Conservation (phyloP, 1,284 basidiomycete genomes). For the Butyriboletus appendiculatus region DNA sequence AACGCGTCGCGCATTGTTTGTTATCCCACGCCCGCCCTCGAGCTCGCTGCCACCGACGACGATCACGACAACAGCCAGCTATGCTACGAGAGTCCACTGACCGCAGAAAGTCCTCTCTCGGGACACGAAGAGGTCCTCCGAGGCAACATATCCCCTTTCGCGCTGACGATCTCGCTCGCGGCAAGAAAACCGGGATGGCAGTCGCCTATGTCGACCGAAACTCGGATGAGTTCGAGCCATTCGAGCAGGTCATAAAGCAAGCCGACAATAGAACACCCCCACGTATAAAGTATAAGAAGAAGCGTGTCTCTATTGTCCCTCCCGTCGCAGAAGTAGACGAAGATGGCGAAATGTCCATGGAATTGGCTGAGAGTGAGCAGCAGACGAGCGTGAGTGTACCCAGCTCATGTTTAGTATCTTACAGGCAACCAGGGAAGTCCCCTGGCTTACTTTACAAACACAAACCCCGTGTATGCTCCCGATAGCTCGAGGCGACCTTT, state of each 20-base stretch:
- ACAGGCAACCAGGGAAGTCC: slow-evolving; percentile 44
- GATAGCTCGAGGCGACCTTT: slow-evolving; percentile 46
- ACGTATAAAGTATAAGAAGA: slow-evolving; percentile 49
- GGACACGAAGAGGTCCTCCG: slow-evolving; percentile 37
- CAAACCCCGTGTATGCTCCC: slow-evolving; percentile 48
- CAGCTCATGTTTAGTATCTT: slow-evolving; percentile 8
- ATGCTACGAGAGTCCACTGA: slow-evolving; percentile 31
- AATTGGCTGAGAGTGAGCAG: slow-evolving; percentile 57
- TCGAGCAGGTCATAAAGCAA: slow-evolving; percentile 72
- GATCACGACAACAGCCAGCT: slow-evolving; percentile 31
- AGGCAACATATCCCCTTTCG: slow-evolving; percentile 73
- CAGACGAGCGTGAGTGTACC: not conserved
- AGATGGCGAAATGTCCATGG: slow-evolving; percentile 73
- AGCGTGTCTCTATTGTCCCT: slow-evolving; percentile 41
- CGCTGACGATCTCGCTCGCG: slow-evolving; percentile 69
- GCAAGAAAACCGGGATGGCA: slow-evolving; percentile 74
- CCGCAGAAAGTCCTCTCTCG: slow-evolving; percentile 37
- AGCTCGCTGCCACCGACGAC: slow-evolving; percentile 23
- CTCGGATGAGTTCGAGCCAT: slow-evolving; percentile 85
- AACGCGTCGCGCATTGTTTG: slow-evolving; percentile 30
- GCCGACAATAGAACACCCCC: slow-evolving; percentile 66
- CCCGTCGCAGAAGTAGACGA: slow-evolving; percentile 49
- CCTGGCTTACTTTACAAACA: slow-evolving; percentile 54
- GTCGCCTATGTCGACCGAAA: slow-evolving; percentile 68
- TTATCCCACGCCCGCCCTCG: slow-evolving; percentile 22